Evolutionary conservation across 1,139 yeast species (phyloP).

Genomic region (Kodamaea sp.): DNA sequence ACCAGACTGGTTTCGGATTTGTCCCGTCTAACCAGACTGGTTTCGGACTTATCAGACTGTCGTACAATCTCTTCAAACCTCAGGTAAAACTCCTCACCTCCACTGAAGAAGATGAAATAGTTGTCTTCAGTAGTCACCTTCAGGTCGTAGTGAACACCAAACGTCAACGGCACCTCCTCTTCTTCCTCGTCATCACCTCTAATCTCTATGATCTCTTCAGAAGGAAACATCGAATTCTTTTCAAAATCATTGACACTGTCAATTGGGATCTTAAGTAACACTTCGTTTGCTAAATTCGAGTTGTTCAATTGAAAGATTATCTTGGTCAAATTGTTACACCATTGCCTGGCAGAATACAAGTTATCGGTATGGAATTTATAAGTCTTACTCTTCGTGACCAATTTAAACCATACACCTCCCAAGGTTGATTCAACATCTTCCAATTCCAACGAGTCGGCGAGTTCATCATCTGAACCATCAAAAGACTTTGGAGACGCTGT

Average conservation of each 20-base stretch:
- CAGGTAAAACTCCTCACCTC: slow-evolving; percentile 26
- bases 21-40: slow-evolving; percentile 5
- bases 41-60: slow-evolving; percentile 1
- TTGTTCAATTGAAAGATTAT: slow-evolving; percentile 63
- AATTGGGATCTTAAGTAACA: slow-evolving; percentile 73
- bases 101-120: slow-evolving; percentile 60
- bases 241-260: slow-evolving; percentile 63
- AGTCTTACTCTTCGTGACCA: slow-evolving; percentile 55
- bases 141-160: slow-evolving; percentile 29
- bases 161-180: slow-evolving; percentile 20
- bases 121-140: slow-evolving; percentile 58
- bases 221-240: slow-evolving; percentile 22
- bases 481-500: slow-evolving; percentile 16
- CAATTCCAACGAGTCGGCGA: neutral
- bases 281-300: slow-evolving; percentile 67
- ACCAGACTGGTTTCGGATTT: slow-evolving; percentile 7
- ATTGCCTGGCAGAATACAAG: slow-evolving; percentile 64
- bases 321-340: slow-evolving; percentile 76
- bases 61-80: slow-evolving; percentile 20
- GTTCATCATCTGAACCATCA: slow-evolving; percentile 18
- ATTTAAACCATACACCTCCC: slow-evolving; percentile 49
- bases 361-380: slow-evolving; percentile 74
- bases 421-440: slow-evolving; percentile 30
- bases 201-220: neutral
- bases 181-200: slow-evolving; percentile 13